Evolutionary conservation across 805 yeast genomes (phyloP), one percentile per base, ranked within the genome.

Genomic region (Candida verbasci): DNA sequence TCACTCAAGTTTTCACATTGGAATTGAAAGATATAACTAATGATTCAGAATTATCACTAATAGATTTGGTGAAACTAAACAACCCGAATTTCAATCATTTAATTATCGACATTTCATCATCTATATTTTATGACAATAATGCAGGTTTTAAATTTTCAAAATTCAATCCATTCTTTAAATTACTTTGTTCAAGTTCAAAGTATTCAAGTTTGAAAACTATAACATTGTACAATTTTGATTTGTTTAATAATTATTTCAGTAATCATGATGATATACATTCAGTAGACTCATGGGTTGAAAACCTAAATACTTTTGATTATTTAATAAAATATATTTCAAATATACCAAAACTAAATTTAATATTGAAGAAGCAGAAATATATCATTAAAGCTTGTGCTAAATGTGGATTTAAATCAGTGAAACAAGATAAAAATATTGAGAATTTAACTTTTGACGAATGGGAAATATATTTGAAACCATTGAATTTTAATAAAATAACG

Each of bases 31-130:
- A 63, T 20, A 50, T 76, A 12, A 55, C 55, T 21, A 62, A 72
- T 21, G 67, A 67, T 21, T 62, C 55, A 23, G 81, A 76, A 44
- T 56, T 78, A 24, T 61, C 78, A 4, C 43, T 75, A 21, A 69
- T 73, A 32, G 76, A 72, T 46, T 73, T 74, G 44, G 45, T 65
- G 24, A 64, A 61, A 40, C 45, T 42, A 10, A 65, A 64, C 41
- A 50, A 52, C 20, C 57, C 59, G 4, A 46, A 48, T 1, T 49
- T 77, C 17, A 42, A 57, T 6, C 53, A 59, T 9, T 41, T 78
- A 16, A 55, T 62, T 8, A 52, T 78, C 10, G 83, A 78, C 46
- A 50, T 78, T 28, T 61, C 62, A 41, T 75, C 82, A 23, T 57
- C 56, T 17, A 64, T 76, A 10, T 78, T 67, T 38, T 41, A n/a